These are phyloP conservation scores for Picea mariana DNA, from an alignment of 83 land plant species.

Conservation along the genomic window DNA sequence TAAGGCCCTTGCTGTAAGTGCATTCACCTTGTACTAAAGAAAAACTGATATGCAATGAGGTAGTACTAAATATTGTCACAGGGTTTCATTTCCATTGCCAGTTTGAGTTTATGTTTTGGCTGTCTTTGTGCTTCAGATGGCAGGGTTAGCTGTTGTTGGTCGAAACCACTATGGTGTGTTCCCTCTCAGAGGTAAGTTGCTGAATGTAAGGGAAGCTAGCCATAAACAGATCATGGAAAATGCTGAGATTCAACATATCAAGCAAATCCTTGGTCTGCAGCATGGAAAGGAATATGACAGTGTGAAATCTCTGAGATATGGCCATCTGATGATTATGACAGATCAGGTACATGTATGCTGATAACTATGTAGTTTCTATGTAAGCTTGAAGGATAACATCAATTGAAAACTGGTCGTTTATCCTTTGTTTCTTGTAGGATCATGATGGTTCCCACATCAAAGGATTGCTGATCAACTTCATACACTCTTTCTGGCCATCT, in stretches of 20 bases:
- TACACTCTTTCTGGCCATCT: constrained; percentile 97
- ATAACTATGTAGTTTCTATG: constrained; percentile 23
- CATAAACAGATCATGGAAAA: constrained; percentile 82
- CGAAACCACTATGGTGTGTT: constrained; percentile 88
- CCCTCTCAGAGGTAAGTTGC: constrained; percentile 91
- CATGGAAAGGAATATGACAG: constrained; percentile 81
- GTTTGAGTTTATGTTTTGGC: background rate
- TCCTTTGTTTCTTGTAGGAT: constrained; percentile 53
- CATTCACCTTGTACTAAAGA: background rate
- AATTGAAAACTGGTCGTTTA: too few relatives aligned
- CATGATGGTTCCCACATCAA: constrained; percentile 99
- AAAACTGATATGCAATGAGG: too few relatives aligned
- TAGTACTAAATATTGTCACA: too few relatives aligned
- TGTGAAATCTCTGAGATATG: constrained; percentile 86
- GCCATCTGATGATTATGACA: constrained; percentile 98
- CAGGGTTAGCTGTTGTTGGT: constrained; percentile 92
- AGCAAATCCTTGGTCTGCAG: constrained; percentile 89
- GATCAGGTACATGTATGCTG: constrained; percentile 71
- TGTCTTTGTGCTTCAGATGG: constrained; percentile 55
- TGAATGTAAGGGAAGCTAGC: constrained; percentile 94
- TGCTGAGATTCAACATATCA: constrained; percentile 81
- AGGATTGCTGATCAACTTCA: constrained; percentile 94
- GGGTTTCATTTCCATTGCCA: too few relatives aligned
- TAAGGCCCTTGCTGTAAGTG: constrained; percentile 93
- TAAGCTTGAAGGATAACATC: too few relatives aligned